These are phyloP conservation scores for Lipomyces yarrowii DNA, from an alignment of 1,139 yeast species.

Conservation along the genomic window DNA sequence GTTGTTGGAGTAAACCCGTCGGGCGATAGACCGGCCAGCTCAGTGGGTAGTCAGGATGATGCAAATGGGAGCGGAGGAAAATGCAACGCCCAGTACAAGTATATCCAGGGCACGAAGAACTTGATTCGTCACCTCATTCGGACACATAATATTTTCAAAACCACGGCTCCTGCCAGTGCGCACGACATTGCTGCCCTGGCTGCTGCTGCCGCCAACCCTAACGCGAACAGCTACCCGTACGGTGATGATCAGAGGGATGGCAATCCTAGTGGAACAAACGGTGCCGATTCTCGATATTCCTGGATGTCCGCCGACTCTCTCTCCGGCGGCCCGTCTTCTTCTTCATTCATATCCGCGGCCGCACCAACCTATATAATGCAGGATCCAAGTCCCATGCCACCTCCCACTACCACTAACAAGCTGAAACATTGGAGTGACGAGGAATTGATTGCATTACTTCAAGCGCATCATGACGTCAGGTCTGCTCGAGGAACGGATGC, in stretches of 20 bases:
- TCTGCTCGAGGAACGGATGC: slow-evolving; percentile 25
- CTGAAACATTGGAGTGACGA: slow-evolving; percentile 27
- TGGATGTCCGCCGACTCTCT: slow-evolving; percentile 28
- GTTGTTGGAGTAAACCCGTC: not conserved
- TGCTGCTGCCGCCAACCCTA: slow-evolving; percentile 14
- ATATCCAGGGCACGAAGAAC: slow-evolving; percentile 30
- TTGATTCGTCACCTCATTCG: slow-evolving; percentile 30
- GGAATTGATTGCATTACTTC: slow-evolving; percentile 25
- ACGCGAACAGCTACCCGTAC: slow-evolving; percentile 1
- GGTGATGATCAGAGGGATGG: slow-evolving; percentile 15
- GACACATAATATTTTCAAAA: slow-evolving; percentile 27
- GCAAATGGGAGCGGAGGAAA: slow-evolving; percentile 6
- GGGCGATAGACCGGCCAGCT: not conserved
- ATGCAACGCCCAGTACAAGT: slow-evolving; percentile 30
- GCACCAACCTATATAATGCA: slow-evolving; percentile 20
- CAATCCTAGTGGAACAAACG: not conserved
- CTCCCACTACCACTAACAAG: slow-evolving; percentile 19
- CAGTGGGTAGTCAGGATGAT: not conserved
- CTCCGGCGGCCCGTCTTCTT: not conserved
- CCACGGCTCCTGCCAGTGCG: slow-evolving; percentile 18
- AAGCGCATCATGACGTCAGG: slow-evolving; percentile 30
- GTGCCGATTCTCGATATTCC: slow-evolving; percentile 21
- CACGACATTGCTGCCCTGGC: slow-evolving; percentile 18
- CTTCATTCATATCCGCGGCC: slow-evolving; percentile 18
- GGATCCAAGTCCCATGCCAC: slow-evolving; percentile 9